These are phyloP conservation scores for Plasmodium berghei DNA, from an alignment of 169 alveolate species.

Conservation along the genomic window DNA sequence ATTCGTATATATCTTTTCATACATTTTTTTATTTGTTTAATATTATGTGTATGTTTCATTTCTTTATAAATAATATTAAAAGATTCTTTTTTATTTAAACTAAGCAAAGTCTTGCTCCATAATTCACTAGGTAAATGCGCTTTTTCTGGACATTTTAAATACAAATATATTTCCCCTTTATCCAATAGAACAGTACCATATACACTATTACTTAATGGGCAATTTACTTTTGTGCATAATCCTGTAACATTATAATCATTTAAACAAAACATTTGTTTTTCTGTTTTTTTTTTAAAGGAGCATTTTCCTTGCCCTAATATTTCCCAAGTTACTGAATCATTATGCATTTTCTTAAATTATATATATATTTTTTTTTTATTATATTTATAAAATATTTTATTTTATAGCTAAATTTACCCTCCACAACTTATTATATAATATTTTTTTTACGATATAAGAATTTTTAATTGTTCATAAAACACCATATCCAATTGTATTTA, in stretches of 20 bases:
- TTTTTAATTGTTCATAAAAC: too few species aligned
- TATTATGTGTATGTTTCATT: constrained; percentile 94
- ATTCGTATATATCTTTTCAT: constrained; percentile 96
- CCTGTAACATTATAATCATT: constrained; percentile 97
- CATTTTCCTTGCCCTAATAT: constrained; percentile 67
- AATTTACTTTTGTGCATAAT: constrained; percentile 96
- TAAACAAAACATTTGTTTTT: constrained; percentile 82
- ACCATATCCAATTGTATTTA: too few species aligned
- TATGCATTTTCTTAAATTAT: constrained; percentile 18
- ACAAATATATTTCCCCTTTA: constrained; percentile 90
- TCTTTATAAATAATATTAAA: constrained; percentile 94
- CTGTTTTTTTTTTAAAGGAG: constrained; percentile 74
- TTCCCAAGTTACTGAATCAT: constrained; percentile 75
- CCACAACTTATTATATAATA: too few species aligned
- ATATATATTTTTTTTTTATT: too few species aligned
- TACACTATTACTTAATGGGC: constrained; percentile 98
- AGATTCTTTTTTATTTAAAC: constrained; percentile 92
- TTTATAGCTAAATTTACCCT: too few species aligned
- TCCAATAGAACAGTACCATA: constrained; percentile 98
- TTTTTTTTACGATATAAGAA: too few species aligned
- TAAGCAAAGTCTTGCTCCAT: constrained; percentile 97
- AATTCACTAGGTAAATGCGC: constrained; percentile 97
- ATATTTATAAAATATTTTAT: too few species aligned
- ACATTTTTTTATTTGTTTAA: constrained; percentile 96
- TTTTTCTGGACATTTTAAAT: constrained; percentile 97